Conservation (phyloP, 495 filamentous ascomycete genomes). For the Hypomontagnella monticulosa region DNA sequence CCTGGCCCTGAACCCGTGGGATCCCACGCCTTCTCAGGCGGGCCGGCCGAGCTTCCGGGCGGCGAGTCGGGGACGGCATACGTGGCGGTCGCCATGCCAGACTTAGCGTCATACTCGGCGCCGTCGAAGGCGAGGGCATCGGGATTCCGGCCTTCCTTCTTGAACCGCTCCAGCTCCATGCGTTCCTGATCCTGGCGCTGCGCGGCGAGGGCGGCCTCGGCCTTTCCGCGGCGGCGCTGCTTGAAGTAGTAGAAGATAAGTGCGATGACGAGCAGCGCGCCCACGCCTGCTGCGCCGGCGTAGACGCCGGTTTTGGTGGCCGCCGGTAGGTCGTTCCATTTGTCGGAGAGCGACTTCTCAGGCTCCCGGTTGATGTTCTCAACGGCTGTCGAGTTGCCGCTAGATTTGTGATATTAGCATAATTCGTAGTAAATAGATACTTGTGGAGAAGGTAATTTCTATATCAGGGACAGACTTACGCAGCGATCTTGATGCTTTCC, state of each 20-base stretch:
- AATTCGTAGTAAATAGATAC: not conserved
- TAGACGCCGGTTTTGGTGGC: slow-evolving; percentile 69
- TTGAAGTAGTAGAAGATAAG: slow-evolving; percentile 70
- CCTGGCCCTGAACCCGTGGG: slow-evolving; percentile 41
- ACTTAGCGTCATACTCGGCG: slow-evolving; percentile 51
- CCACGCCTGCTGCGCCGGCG: slow-evolving; percentile 61
- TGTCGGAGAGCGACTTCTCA: slow-evolving; percentile 60
- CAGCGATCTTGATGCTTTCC: slow-evolving; percentile 74
- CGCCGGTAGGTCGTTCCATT: slow-evolving; percentile 65
- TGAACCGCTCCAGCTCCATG: slow-evolving; percentile 69
- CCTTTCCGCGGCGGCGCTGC: slow-evolving; percentile 71
- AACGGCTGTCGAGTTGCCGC: slow-evolving; percentile 70
- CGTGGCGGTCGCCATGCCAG: slow-evolving; percentile 37
- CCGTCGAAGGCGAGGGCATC: slow-evolving; percentile 54
- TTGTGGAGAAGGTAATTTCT: not conserved
- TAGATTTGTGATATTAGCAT: slow-evolving; percentile 43
- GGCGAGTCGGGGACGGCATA: slow-evolving; percentile 52
- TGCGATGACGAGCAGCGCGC: slow-evolving; percentile 56
- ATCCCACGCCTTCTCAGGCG: slow-evolving; percentile 42
- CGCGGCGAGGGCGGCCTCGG: slow-evolving; percentile 67
- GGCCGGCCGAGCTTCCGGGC: slow-evolving; percentile 40
- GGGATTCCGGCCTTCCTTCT: slow-evolving; percentile 55
- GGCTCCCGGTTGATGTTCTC: slow-evolving; percentile 54
- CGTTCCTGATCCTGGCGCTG: slow-evolving; percentile 66
- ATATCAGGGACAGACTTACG: slow-evolving; percentile 54